Percentiles rank a stretch among this genome's conserved stretches.
phyloP scores from a whole-genome alignment of 1,139 yeast genomes.

The Waltiozyma sp. region DNA sequence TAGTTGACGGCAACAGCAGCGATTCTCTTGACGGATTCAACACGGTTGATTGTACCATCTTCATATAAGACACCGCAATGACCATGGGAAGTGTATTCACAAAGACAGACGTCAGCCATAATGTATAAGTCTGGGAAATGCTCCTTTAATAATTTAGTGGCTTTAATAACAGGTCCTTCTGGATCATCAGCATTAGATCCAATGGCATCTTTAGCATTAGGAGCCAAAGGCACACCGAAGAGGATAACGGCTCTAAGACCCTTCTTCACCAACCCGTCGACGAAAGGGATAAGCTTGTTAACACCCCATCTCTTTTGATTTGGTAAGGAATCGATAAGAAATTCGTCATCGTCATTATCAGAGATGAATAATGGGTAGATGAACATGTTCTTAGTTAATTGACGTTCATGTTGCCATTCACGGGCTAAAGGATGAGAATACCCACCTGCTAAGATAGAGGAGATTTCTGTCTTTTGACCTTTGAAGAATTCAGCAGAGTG shows the following conservation, averaged over 20 bases:
- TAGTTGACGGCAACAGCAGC: conserved; percentile 95
- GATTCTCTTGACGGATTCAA: conserved; percentile 63
- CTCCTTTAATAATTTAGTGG: conserved; percentile 51
- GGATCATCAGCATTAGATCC: conserved; percentile 97
- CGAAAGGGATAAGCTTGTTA: conserved; percentile 66
- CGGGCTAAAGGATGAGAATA: conserved; percentile 84
- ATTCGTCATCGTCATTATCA: conserved; percentile 74
- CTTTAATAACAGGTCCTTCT: conserved; percentile 82
- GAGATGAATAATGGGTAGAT: conserved; percentile 86
- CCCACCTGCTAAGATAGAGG: conserved; percentile 88
- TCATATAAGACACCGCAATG: conserved; percentile 88
- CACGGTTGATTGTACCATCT: conserved; percentile 78
- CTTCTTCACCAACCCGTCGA: conserved; percentile 56
- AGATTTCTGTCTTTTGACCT: conserved; percentile 44
- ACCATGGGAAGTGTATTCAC: conserved; percentile 95
- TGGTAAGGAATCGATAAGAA: conserved; percentile 66
- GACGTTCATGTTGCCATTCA: conserved; percentile 85
- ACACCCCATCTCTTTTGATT: conserved; percentile 82
- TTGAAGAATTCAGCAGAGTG: conserved; percentile 65
- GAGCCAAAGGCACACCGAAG: conserved; percentile 81
- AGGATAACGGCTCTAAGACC: conserved; percentile 81
- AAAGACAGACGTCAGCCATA: conserved; percentile 90
- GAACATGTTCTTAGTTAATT: conserved; percentile 76
- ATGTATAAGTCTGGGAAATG: conserved; percentile 76
- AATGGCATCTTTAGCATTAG: conserved; percentile 61